These are phyloP conservation scores for Russula earlei DNA, from an alignment of 768 basidiomycete species.

Conservation along the genomic window DNA sequence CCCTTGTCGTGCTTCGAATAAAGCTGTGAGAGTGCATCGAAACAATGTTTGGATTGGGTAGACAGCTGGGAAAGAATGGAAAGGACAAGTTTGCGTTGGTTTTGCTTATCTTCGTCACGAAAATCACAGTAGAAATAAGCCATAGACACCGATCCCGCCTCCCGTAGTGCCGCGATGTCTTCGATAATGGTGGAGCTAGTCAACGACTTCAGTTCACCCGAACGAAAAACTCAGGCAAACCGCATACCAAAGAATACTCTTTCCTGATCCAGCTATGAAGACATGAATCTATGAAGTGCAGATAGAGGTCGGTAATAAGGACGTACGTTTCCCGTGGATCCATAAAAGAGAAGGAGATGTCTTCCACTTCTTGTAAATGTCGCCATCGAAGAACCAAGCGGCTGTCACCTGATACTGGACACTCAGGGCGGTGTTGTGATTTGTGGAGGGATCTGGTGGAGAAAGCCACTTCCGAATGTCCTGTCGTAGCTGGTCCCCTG, in stretches of 20 bases:
- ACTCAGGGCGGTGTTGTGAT: background rate
- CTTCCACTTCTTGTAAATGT: background rate
- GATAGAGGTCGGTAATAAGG: no score
- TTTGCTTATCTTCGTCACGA: background rate
- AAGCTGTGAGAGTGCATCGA: background rate
- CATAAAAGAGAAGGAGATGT: background rate
- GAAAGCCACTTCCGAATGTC: background rate
- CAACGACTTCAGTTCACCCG: no score
- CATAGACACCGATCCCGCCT: background rate
- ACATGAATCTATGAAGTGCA: background rate
- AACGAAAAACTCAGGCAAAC: no score
- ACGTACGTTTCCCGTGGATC: background rate
- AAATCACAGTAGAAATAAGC: background rate
- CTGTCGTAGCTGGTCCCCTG: background rate
- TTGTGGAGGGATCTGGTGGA: background rate
- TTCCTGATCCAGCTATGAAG: background rate
- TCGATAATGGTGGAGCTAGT: background rate
- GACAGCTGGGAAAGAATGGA: background rate
- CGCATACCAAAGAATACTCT: background rate
- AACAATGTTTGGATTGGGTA: background rate
- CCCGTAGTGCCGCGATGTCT: background rate
- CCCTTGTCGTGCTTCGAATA: background rate
- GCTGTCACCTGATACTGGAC: background rate
- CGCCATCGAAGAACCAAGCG: background rate
- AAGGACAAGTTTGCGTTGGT: background rate